A percentile compares a stretch with the other conserved stretches of the same genome.
phyloP scores from a whole-genome alignment of 129 eudicot genomes.

The Flaveria linearis region DNA sequence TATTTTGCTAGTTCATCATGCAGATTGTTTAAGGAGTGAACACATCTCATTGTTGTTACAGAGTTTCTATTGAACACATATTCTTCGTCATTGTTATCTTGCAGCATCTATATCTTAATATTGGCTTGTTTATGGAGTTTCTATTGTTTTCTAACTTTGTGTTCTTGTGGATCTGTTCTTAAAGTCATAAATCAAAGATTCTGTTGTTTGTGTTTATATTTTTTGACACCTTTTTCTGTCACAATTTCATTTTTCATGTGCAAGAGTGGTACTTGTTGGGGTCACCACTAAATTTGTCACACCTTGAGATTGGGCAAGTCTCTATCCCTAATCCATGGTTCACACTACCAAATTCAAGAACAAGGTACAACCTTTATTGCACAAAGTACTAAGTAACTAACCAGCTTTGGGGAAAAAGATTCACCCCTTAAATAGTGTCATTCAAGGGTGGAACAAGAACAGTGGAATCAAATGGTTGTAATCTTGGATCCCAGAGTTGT shows the following conservation, averaged over 20 bases:
- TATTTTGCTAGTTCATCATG: too few species aligned
- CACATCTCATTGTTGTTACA: too few species aligned
- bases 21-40: too few species aligned
- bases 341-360: conserved; percentile 20
- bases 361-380: conserved; percentile 14
- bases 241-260: conserved; percentile 9
- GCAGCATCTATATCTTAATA: too few species aligned
- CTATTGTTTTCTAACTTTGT: too few species aligned
- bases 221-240: neutral
- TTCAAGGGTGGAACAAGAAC: conserved; percentile 10
- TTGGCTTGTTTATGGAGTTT: too few species aligned
- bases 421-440: conserved; percentile 12
- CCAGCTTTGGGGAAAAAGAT: neutral
- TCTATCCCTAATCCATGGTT: neutral
- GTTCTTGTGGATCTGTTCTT: too few species aligned
- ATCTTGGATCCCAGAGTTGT: conserved; percentile 35
- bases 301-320: neutral
- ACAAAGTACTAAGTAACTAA: conserved; percentile 20
- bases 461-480: conserved; percentile 29
- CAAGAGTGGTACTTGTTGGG: conserved; percentile 8
- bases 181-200: too few species aligned
- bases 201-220: too few species aligned
- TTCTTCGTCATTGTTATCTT: too few species aligned
- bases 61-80: too few species aligned
- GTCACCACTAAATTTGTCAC: neutral